These are phyloP conservation scores for Collybiopsis confluens DNA, from an alignment of 768 basidiomycete genomes.

Conservation along the genomic window DNA sequence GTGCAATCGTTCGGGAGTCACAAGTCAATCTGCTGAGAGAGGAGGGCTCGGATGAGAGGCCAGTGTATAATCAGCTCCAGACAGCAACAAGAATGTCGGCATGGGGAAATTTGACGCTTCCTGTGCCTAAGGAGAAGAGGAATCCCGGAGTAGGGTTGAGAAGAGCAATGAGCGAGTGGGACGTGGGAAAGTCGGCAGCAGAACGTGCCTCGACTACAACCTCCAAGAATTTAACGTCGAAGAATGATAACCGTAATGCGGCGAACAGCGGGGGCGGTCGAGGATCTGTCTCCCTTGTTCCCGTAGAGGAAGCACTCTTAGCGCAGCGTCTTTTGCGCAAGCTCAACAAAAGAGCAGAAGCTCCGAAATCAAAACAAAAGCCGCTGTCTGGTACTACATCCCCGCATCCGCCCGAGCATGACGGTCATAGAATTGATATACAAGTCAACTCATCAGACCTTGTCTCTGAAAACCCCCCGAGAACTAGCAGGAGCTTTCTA, in stretches of 20 bases:
- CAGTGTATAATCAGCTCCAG: neutral
- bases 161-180: neutral
- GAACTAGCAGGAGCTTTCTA: neutral
- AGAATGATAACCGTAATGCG: too few relatives aligned
- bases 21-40: neutral
- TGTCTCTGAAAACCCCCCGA: neutral
- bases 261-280: neutral
- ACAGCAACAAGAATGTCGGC: constrained; percentile 7
- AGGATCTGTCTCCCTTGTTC: constrained; percentile 1
- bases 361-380: neutral
- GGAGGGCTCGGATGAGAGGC: neutral
- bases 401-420: too few relatives aligned
- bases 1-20: constrained; percentile 5
- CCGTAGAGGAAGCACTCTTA: constrained; percentile 17
- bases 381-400: neutral
- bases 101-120: constrained; percentile 3
- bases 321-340: constrained; percentile 16
- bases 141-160: constrained; percentile 2
- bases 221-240: too few relatives aligned
- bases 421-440: neutral
- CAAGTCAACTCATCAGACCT: too few relatives aligned
- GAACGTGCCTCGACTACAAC: too few relatives aligned
- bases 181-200: too few relatives aligned
- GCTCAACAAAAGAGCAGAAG: constrained; percentile 10
- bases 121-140: constrained; percentile 3